Evolutionary conservation across 768 basidiomycete genomes (phyloP).

Genomic region (Artomyces pyxidatus): DNA sequence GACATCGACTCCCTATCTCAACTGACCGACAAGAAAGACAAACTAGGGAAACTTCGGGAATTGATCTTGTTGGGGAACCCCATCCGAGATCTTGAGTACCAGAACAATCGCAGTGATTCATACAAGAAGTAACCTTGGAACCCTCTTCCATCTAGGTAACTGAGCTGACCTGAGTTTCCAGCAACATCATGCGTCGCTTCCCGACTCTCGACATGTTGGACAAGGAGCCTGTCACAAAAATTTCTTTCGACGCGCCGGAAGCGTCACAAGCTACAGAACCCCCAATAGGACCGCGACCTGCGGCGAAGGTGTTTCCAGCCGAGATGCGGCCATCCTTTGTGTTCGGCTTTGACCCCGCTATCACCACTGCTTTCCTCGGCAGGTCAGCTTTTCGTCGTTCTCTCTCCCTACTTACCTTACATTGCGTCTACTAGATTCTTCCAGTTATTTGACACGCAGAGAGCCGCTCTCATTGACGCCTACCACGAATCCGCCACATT

Average conservation of each 20-base stretch:
- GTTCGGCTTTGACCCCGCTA: conserved; percentile 57
- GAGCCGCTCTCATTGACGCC: conserved; percentile 54
- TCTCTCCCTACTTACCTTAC: neutral
- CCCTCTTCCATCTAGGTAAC: neutral
- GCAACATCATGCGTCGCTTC: conserved; percentile 77
- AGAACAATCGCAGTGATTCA: conserved; percentile 46
- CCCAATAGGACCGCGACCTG: conserved; percentile 32
- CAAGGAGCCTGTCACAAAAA: conserved; percentile 67
- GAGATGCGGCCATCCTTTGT: conserved; percentile 69
- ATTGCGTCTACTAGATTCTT: conserved; percentile 56
- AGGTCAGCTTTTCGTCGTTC: conserved; percentile 38
- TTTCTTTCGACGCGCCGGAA: conserved; percentile 70
- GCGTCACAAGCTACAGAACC: conserved; percentile 35
- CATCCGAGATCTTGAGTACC: conserved; percentile 51
- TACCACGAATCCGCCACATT: conserved; percentile 89
- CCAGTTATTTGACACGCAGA: conserved; percentile 71
- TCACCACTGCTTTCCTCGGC: conserved; percentile 73
- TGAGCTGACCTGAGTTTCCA: conserved; percentile 24
- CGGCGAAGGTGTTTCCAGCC: conserved; percentile 68
- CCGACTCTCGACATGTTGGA: conserved; percentile 79
- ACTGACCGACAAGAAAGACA: conserved; percentile 51
- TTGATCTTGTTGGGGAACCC: conserved; percentile 73
- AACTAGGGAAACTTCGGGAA: conserved; percentile 59
- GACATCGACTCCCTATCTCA: conserved; percentile 63
- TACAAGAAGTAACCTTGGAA: conserved; percentile 55